A percentile compares a stretch with the other conserved stretches of the same genome.
Conservation (phyloP, 257 asterid genomes). For the Primulina eburnea region DNA sequence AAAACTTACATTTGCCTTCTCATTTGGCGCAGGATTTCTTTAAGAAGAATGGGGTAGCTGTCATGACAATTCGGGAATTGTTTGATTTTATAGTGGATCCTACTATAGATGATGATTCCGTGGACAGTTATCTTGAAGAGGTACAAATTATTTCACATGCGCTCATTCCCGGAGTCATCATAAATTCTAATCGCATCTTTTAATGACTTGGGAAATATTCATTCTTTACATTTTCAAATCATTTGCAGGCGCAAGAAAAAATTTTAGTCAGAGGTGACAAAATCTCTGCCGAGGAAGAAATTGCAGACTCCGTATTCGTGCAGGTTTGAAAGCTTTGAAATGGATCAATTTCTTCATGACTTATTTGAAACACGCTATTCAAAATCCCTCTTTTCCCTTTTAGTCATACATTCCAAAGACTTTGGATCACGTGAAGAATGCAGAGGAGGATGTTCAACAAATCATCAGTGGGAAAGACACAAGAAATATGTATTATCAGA, state of each 20-base stretch:
- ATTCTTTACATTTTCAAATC: not conserved
- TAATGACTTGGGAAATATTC: slow-evolving; percentile 7
- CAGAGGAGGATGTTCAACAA: slow-evolving; percentile 81
- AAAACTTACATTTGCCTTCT: slow-evolving; percentile 1
- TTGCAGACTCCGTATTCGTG: slow-evolving; percentile 80
- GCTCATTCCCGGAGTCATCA: not conserved
- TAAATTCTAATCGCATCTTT: slow-evolving; percentile 17
- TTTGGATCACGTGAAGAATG: slow-evolving; percentile 71
- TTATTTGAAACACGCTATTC: not conserved
- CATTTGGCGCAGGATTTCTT: slow-evolving; percentile 73
- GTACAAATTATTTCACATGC: slow-evolving; percentile 30
- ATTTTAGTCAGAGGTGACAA: slow-evolving; percentile 76
- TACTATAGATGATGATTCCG: slow-evolving; percentile 67
- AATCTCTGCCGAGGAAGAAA: slow-evolving; percentile 85
- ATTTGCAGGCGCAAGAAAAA: slow-evolving; percentile 64
- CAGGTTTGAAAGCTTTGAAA: slow-evolving; percentile 46
- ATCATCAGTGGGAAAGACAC: slow-evolving; percentile 76
- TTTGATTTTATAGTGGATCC: slow-evolving; percentile 92
- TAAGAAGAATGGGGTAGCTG: slow-evolving; percentile 83
- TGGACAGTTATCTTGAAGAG: slow-evolving; percentile 88
- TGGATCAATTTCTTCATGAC: not conserved
- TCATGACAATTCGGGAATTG: slow-evolving; percentile 81
- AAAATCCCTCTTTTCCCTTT: not conserved
- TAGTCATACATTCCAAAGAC: slow-evolving; percentile 91
- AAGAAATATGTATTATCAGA: slow-evolving; percentile 72